Base-by-base conservation (phyloP, 441 rosid genomes). In the Macaranga tanarius region DNA sequence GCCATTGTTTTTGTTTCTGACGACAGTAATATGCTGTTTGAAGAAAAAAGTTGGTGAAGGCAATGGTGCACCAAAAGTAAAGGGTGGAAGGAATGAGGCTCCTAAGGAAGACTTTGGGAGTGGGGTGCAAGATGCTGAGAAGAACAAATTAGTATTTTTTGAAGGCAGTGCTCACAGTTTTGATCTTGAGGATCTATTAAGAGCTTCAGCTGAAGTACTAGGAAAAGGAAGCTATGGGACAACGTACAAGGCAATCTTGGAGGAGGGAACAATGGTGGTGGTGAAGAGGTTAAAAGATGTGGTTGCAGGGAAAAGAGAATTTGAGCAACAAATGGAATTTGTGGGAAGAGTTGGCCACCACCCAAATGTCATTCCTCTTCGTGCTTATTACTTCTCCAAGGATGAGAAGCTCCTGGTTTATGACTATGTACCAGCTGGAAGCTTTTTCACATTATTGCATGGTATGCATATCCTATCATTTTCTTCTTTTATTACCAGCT, bases 401-500 rank as follows among this genome's bases (percentile, higher is more conserved):
- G 99, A 95, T 50, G 99, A 95, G 90, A 95, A 90, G 84, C 95
- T 95, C 16, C 83, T 95, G 81, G 97, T 92, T 73, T 89, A 89
- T 73, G 96, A 95, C 67, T 87, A 80, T 72, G 79, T 75, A 75
- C 62, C 81, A 38, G 79, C 74, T n/a, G 97, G 97, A 42, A 95
- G 97, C 70, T 75, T 89, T 34, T 89, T 89, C 67, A 50, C 90
- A 59, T 72, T 88, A 73, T 84, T 95, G 76, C 99, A 95, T 17
- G 93, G 99, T 92, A 87, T 38, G 81, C 51, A 69, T 45, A 56
- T 6, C 17, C 45, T 16, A 13, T 57, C 28, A 40, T 52, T 73
- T 40, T 50, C 1, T 38, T 54, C 47, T 51, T 16, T 67, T 60
- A 31, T 25, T n/a, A n/a, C 68, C 45, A 19, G 42, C 47, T 42